Base-by-base conservation (phyloP, 208 protist species). In the Crithidia bombi region DNA sequence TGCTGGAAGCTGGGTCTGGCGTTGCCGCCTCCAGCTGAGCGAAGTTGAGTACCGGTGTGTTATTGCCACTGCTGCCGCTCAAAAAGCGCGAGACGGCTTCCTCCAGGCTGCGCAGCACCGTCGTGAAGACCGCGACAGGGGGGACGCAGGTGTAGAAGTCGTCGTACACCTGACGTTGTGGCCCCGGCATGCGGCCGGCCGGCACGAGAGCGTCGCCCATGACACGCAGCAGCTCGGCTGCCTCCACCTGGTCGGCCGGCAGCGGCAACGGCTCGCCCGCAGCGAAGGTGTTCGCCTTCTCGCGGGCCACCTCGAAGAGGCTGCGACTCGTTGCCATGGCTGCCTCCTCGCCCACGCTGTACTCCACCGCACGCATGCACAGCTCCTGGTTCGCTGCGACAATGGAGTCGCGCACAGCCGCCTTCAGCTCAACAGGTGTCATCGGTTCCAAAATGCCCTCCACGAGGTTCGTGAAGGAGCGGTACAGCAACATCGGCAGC, bases 171-270 rank as follows among this genome's bases (percentile, higher is more conserved):
- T 82, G 68, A 33, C 84, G 82, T 65, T 99, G 97, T 38, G 85
- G 63, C 2, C 81, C 67, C n/a, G 87, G 73, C 41, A 98, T 80
- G 56, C 84, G 91, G 36, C 93, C 91, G 17, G 80, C 74, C 36
- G 98, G 97, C 41, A 96, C 83, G 26, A 99, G 80, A 25, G 81
- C 49, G 38, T 98, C 94, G 19, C 97, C 97, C 43, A 99, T 87
- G 15, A 89, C 73, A 23, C 66, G 54, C 3, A 95, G 64, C 41
- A 94, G 76, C 19, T 85, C 72, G 15, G 58, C 72, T 30, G 79
- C 77, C 41, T 92, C 67, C 4, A 80, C 47, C 54, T 91, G 82
- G 46, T 93, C 87, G 28, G 71, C 64, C 41, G 87, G 80, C 55
- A 90, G 74, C 19, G 71, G 84, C 76, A 76, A 73, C 19, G 62